Percentiles rank a stretch among this genome's conserved stretches.
These are phyloP conservation scores for Leccinum barrowsii DNA, from an alignment of 768 basidiomycete genomes.

Conservation along the genomic window DNA sequence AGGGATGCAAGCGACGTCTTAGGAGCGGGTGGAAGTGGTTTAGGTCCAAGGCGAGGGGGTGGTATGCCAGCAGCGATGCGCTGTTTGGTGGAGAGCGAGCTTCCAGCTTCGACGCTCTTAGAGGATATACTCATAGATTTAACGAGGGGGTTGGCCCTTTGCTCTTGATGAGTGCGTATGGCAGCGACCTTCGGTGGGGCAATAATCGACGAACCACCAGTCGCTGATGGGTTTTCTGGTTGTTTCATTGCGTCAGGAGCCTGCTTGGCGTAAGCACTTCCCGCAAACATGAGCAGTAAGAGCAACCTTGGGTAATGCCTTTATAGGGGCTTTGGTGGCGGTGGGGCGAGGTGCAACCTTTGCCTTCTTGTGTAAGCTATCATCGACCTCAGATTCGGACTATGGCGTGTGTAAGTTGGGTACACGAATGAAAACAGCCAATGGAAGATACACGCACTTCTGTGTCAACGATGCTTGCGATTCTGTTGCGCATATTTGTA, in stretches of 20 bases:
- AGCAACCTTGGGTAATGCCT: slow-evolving; percentile 13
- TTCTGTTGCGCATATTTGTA: slow-evolving; percentile 7
- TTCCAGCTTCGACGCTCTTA: slow-evolving; percentile 26
- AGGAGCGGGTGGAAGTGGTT: slow-evolving; percentile 23
- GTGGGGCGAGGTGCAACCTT: slow-evolving; percentile 3
- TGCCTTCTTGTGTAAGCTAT: not conserved
- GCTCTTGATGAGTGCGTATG: slow-evolving; percentile 30
- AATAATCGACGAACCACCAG: slow-evolving; percentile 1
- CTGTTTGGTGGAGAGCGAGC: slow-evolving; percentile 49
- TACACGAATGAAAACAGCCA: not conserved
- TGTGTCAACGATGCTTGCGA: not conserved
- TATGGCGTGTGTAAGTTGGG: not conserved
- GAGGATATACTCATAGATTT: slow-evolving; percentile 27
- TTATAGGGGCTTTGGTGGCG: not conserved
- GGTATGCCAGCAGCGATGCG: slow-evolving; percentile 42
- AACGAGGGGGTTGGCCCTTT: slow-evolving; percentile 29
- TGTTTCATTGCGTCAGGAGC: slow-evolving; percentile 1
- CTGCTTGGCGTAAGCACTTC: slow-evolving; percentile 6
- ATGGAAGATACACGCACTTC: slow-evolving; percentile 13
- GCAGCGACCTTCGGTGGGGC: slow-evolving; percentile 14
- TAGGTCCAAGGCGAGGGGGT: slow-evolving; percentile 34
- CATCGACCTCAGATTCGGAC: slow-evolving; percentile 18
- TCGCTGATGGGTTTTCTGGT: slow-evolving; percentile 3
- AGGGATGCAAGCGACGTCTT: slow-evolving; percentile 31
- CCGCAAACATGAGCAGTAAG: not conserved